Conservation (phyloP, 345 rosid species). For the Rhizophora mangle region DNA sequence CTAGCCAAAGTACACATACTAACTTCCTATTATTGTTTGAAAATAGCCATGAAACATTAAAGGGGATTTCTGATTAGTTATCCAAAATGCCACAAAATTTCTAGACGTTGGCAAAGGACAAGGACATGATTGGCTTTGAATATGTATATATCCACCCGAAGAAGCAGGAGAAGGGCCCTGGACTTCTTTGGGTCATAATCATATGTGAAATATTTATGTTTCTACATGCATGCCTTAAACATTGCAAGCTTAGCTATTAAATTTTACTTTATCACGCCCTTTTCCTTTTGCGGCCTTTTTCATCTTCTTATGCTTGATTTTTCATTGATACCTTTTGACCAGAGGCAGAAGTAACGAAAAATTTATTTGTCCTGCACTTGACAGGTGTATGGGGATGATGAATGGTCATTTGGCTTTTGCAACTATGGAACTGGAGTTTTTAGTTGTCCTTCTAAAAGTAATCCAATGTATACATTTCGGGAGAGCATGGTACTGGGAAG, state of each 20-base stretch:
- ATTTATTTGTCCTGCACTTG: conserved; percentile 9
- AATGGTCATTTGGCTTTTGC: conserved; percentile 96
- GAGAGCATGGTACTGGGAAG: conserved; percentile 72
- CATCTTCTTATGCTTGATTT: neutral
- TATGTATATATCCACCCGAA: too few relatives aligned
- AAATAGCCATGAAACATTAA: too few relatives aligned
- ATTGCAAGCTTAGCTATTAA: neutral
- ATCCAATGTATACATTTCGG: conserved; percentile 86
- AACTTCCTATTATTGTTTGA: neutral
- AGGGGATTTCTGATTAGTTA: too few relatives aligned
- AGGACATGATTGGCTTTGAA: too few relatives aligned
- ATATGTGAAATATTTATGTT: neutral
- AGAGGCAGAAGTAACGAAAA: conserved; percentile 18
- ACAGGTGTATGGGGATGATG: conserved; percentile 84
- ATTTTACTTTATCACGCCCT: neutral
- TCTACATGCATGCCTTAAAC: neutral
- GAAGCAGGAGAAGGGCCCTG: neutral
- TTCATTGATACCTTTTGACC: conserved; percentile 2
- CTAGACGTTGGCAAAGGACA: too few relatives aligned
- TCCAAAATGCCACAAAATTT: too few relatives aligned
- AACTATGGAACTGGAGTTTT: conserved; percentile 94
- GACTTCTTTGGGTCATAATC: neutral
- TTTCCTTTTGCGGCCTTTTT: neutral
- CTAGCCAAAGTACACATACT: neutral
- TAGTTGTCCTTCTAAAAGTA: conserved; percentile 72